Evolutionary conservation across 2,329 filamentous ascomycete genomes (phyloP), one percentile per base, ranked within the genome.

Genomic region (Pseudodiploospora longispora): DNA sequence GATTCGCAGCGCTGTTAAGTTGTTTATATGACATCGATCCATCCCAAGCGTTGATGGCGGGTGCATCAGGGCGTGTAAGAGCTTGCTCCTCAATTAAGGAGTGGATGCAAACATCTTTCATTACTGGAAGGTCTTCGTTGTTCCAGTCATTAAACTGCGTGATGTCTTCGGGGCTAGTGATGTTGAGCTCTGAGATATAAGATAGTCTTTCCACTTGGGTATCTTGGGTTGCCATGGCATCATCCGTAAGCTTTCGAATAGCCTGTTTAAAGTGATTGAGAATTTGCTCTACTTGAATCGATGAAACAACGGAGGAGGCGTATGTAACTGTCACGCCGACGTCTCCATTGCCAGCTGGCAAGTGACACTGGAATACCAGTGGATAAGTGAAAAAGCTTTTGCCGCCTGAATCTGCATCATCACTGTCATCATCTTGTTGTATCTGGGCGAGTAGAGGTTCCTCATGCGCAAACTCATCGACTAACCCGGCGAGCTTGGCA

Each of bases 21-120:
- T 52, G 51, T 0, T 32, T 10, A 36, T 55, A 55, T 1, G 53
- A 54, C 3, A 55, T 40, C 3, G 27, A 4, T 6, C 32, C 34
- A 2, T 55, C 52, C 52, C 52, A 55, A 4, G 53, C 53, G 6
- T 19, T 36, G 10, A 55, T 37, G 1, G 52, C 52, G 1, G 49
- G 49, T 30, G 1, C 52, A 47, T 1, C 35, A 41, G 1, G 27
- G 30, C 0, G 10, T 3, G 2, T 27, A 42, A 19, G 30, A 32
- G 31, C 33, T 7, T 36, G 37, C 6, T 53, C 47, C 8, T 52
- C 36, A 35, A 55, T 52, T 29, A 55, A 3, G 0, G 35, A 45
- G 10, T 55, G 52, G 0, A 55, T 5, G 10, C 49, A 52, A 19
- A 19, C 19, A 19, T 19, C 19, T 19, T 19, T 19, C 19, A 19